Percentiles rank a stretch among this genome's conserved stretches.
phyloP scores from a whole-genome alignment of 352 stramenopile genomes.

The Pythium scleroteichum region DNA sequence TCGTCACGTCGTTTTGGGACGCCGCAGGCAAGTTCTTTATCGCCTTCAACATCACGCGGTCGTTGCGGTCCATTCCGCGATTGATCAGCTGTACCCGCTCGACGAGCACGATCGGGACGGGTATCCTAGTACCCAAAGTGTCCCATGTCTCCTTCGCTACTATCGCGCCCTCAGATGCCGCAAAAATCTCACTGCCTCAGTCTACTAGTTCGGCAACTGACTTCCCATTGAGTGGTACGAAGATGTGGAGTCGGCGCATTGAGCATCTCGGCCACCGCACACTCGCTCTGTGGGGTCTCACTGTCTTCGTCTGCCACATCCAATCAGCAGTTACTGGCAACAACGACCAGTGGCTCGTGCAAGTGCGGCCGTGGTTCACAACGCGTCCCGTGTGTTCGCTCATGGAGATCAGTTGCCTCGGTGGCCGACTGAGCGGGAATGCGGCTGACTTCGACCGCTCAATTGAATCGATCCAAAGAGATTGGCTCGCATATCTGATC shows the following conservation, averaged over 20 bases:
- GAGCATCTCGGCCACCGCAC: slow-evolving; percentile 14
- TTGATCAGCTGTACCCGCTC: not conserved
- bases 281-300: slow-evolving; percentile 27
- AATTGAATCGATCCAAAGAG: slow-evolving; percentile 16
- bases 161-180: too few relatives aligned
- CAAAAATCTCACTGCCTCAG: not conserved
- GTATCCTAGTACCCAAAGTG: too few relatives aligned
- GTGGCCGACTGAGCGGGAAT: slow-evolving; percentile 9
- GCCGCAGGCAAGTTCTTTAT: slow-evolving; percentile 29
- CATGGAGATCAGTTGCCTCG: slow-evolving; percentile 31
- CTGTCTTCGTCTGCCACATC: slow-evolving; percentile 20
- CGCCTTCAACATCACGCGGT: slow-evolving; percentile 19
- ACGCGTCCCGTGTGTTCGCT: slow-evolving; percentile 26
- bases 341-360: slow-evolving; percentile 24
- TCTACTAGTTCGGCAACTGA: too few relatives aligned
- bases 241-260: not conserved
- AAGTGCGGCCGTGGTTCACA: slow-evolving; percentile 31
- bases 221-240: too few relatives aligned
- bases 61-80: slow-evolving; percentile 25
- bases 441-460: slow-evolving; percentile 19
- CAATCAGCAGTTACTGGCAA: slow-evolving; percentile 8
- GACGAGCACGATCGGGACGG: too few relatives aligned
- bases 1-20: slow-evolving; percentile 20
- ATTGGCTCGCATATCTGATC: slow-evolving; percentile 26
- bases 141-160: not conserved